A percentile compares a stretch with the other conserved stretches of the same genome.
These are phyloP conservation scores for Gaertneriomyces semiglobifer DNA, from an alignment of 192 early-diverging fungal genomes.

Conservation along the genomic window DNA sequence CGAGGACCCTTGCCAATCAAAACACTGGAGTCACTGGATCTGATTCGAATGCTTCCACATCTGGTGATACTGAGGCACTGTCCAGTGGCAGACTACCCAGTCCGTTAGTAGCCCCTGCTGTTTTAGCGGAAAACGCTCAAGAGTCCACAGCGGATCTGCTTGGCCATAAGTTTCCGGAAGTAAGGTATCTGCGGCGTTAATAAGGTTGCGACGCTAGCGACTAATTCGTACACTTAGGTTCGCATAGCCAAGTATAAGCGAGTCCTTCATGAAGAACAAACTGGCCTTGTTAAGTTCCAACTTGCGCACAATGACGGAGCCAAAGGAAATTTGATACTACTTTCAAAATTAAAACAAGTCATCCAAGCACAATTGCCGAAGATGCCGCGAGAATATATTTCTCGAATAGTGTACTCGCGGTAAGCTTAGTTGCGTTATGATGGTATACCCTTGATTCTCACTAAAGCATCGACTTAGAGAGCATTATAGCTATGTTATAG, in stretches of 20 bases:
- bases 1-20: slow-evolving; percentile 1
- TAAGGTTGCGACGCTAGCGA: background rate
- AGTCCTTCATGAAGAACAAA: slow-evolving; percentile 41
- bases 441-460: no score
- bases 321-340: slow-evolving; percentile 76
- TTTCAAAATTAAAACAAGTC: slow-evolving; percentile 93
- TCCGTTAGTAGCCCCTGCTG: background rate
- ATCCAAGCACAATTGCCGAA: slow-evolving; percentile 97
- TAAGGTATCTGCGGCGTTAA: background rate
- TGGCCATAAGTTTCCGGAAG: background rate
- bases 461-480: slow-evolving; percentile 46
- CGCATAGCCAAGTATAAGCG: slow-evolving; percentile 19
- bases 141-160: background rate
- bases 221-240: background rate
- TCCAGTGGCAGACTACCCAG: background rate
- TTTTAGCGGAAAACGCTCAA: background rate
- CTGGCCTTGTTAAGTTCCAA: slow-evolving; percentile 43
- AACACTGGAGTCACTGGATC: background rate
- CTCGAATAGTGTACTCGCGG: slow-evolving; percentile 90
- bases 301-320: slow-evolving; percentile 80
- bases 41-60: background rate
- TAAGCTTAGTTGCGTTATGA: slow-evolving; percentile 22
- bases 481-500: slow-evolving; percentile 80
- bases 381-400: slow-evolving; percentile 99
- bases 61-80: background rate